Evolutionary conservation across 1,284 basidiomycete species (phyloP).

Genomic region (Cutaneotrichosporon sp.): DNA sequence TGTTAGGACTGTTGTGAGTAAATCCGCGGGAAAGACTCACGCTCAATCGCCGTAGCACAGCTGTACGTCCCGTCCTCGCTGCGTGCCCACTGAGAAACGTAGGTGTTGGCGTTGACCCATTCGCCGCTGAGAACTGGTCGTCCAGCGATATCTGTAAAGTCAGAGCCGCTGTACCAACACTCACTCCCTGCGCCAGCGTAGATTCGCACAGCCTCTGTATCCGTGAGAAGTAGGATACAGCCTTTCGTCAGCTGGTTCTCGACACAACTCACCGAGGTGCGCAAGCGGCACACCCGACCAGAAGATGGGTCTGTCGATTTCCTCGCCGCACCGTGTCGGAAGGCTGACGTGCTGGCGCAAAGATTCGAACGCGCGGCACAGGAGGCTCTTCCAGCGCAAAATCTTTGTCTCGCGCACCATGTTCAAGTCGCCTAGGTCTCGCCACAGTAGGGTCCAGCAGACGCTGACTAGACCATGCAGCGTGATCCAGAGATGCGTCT

Average conservation of each 20-base stretch:
- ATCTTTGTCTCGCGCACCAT: conserved; percentile 30
- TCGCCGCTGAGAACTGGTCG: conserved; percentile 26
- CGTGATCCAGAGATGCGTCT: conserved; percentile 26
- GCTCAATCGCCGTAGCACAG: conserved; percentile 24
- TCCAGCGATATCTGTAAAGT: conserved; percentile 18
- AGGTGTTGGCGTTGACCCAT: conserved; percentile 29
- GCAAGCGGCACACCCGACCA: conserved; percentile 29
- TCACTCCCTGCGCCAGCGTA: conserved; percentile 30
- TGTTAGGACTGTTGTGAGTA: not conserved
- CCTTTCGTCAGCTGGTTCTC: not conserved
- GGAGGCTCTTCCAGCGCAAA: conserved; percentile 25
- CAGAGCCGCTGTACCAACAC: too few relatives aligned
- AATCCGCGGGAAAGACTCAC: not conserved
- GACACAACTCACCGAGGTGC: conserved; percentile 16
- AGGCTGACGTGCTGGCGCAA: conserved; percentile 17
- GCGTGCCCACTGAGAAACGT: conserved; percentile 29
- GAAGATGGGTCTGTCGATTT: conserved; percentile 18
- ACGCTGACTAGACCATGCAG: conserved; percentile 31
- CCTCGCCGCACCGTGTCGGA: not conserved
- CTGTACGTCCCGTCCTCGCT: conserved; percentile 29
- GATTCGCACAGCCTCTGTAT: conserved; percentile 23
- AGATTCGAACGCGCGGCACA: conserved; percentile 23
- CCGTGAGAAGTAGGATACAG: conserved; percentile 26
- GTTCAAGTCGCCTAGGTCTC: conserved; percentile 31
- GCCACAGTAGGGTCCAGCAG: conserved; percentile 33